phyloP scores from a whole-genome alignment of 2,329 filamentous ascomycete species.

The Ascochyta koolunga region DNA sequence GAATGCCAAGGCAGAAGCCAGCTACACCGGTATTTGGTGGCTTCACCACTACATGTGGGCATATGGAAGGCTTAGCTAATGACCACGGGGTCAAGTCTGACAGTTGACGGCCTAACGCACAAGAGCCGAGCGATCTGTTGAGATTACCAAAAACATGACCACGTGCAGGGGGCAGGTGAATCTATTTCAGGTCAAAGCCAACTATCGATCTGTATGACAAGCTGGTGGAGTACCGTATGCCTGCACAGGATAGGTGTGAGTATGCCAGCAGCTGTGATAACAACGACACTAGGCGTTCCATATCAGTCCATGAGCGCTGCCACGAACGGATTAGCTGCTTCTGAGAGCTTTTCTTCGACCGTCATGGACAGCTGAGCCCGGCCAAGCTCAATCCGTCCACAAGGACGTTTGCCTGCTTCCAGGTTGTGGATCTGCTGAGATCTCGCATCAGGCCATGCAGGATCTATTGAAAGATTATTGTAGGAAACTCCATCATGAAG shows the following conservation, averaged over 20 bases:
- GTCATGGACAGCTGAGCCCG: background rate
- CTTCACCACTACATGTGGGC: slow-evolving; percentile 2
- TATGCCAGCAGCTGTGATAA: slow-evolving; percentile 22
- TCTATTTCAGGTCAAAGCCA: slow-evolving; percentile 3
- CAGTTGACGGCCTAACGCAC: slow-evolving; percentile 19
- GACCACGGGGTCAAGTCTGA: background rate
- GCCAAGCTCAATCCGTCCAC: slow-evolving; percentile 4
- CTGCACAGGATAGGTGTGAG: slow-evolving; percentile 11
- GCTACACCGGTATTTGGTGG: slow-evolving; percentile 4
- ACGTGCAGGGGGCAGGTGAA: background rate
- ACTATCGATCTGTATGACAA: slow-evolving; percentile 3
- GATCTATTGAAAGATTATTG: slow-evolving; percentile 18
- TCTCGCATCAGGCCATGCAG: slow-evolving; percentile 22
- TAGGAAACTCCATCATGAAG: slow-evolving; percentile 1
- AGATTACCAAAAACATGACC: background rate
- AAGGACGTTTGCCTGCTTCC: slow-evolving; percentile 1
- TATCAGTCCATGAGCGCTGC: slow-evolving; percentile 11
- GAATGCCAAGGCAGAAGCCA: slow-evolving; percentile 3
- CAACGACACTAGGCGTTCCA: slow-evolving; percentile 12
- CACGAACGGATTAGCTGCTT: slow-evolving; percentile 6
- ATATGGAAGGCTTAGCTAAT: background rate
- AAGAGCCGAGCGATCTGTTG: slow-evolving; percentile 7
- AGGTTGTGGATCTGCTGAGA: slow-evolving; percentile 7
- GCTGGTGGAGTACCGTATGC: slow-evolving; percentile 15
- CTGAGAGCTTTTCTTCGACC: slow-evolving; percentile 2